Evolutionary conservation across 805 yeast species (phyloP), one percentile per base, ranked within the genome.

Genomic region (Huiozyma sinensis): DNA sequence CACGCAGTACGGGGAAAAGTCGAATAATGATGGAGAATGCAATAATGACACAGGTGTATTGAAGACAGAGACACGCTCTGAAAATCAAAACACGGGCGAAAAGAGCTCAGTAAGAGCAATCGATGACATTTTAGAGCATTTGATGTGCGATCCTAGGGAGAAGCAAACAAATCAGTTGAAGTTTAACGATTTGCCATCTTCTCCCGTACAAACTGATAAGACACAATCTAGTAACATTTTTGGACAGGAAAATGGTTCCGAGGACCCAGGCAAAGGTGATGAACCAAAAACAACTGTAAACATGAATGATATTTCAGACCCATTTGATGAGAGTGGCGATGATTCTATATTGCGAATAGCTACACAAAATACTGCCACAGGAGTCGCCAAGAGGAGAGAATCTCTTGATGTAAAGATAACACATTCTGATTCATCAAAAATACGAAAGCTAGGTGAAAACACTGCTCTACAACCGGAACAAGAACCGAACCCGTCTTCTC

Each of bases 51-150:
- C 24, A 17, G 24, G 24, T 17, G 24, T 17, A 17, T 17, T 17
- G 24, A 17, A 17, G 24, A 3, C 24, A 17, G 24, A 17, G 4
- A 17, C 24, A 17, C 24, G 24, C 24, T 17, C 24, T 17, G 24
- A 17, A 17, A 17, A 17, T 17, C 24, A 17, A 17, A 17, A 17
- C 24, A 31, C n/a, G n/a, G 11, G 9, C 33, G n/a, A 8, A 2
- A 41, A 44, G 38, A 41, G 49, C 10, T 42, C 53, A 3, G 38
- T 55, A 6, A 43, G 63, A 33, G 61, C 60, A 41, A 60, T 61
- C 31, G 61, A 59, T 38, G 64, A 59, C 38, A 61, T 61, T 32
- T 42, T 61, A 7, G 53, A 50, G 30, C 64, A 61, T 37, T 48
- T 61, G 17, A 54, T 55, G 32, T 56, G 54, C 11, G 54, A 51